These are phyloP conservation scores for Quercus gilva DNA, from an alignment of 306 rosid genomes.

Conservation along the genomic window DNA sequence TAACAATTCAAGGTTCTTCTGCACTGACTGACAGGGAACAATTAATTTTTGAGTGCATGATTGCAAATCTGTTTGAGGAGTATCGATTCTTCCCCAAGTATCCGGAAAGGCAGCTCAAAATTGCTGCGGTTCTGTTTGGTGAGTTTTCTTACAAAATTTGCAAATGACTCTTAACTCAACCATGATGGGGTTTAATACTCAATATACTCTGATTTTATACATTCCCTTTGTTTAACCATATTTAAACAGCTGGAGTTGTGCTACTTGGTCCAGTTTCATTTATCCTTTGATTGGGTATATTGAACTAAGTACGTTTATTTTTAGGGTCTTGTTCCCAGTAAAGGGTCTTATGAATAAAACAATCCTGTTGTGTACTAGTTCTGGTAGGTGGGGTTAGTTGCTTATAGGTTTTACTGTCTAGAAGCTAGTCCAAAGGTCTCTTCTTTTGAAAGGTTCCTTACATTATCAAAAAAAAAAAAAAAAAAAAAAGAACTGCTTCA, in stretches of 20 bases:
- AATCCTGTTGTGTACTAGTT: background rate
- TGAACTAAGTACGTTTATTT: background rate
- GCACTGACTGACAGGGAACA: slow-evolving; percentile 66
- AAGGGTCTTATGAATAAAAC: background rate
- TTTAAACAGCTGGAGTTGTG: slow-evolving; percentile 1
- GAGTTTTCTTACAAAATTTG: slow-evolving; percentile 36
- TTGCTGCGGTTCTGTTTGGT: slow-evolving; percentile 95
- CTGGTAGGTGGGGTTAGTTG: no score
- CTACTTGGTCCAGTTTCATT: background rate
- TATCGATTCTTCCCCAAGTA: slow-evolving; percentile 91
- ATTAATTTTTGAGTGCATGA: slow-evolving; percentile 86
- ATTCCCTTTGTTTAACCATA: background rate
- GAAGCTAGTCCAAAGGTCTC: no score
- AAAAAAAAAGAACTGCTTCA: background rate
- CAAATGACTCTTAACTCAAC: slow-evolving; percentile 10
- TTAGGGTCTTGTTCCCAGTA: background rate
- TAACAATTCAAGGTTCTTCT: background rate
- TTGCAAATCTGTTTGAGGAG: slow-evolving; percentile 91
- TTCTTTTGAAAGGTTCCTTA: no score
- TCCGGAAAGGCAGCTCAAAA: slow-evolving; percentile 93
- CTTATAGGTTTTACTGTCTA: no score
- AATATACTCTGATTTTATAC: background rate
- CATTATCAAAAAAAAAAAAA: no score
- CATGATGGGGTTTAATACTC: background rate
- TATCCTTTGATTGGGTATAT: background rate